phyloP scores from a whole-genome alignment of 345 rosid genomes.

The Turnera subulata region DNA sequence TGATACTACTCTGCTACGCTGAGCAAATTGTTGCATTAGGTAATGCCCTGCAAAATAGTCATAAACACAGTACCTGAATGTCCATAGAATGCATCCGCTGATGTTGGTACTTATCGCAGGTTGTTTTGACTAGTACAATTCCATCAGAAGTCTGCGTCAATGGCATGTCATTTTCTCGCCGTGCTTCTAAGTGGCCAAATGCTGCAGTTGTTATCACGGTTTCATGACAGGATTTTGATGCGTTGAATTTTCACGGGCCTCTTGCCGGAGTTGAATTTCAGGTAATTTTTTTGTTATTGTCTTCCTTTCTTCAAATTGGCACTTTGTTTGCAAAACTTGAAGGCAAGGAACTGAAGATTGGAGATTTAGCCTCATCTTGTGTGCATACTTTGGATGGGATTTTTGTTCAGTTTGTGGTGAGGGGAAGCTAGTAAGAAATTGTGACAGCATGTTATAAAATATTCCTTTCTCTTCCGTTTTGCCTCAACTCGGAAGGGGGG shows the following conservation, averaged over 20 bases:
- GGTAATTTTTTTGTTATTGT: conserved; percentile 39
- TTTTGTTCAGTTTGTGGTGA: too few relatives aligned
- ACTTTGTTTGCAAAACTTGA: too few relatives aligned
- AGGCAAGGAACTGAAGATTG: too few relatives aligned
- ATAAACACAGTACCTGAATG: too few relatives aligned
- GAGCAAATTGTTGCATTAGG: background rate
- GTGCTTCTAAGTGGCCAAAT: conserved; percentile 95
- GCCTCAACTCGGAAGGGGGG: too few relatives aligned
- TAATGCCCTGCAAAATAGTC: too few relatives aligned
- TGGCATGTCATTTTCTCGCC: conserved; percentile 97
- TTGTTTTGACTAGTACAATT: conserved; percentile 82
- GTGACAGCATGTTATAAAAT: too few relatives aligned
- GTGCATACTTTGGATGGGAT: too few relatives aligned
- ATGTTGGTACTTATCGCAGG: conserved; percentile 50
- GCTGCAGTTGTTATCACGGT: conserved; percentile 85
- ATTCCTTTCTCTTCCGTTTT: too few relatives aligned
- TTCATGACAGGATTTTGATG: conserved; percentile 62
- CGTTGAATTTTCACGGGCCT: conserved; percentile 65
- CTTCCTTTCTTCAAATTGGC: background rate
- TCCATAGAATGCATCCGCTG: too few relatives aligned
- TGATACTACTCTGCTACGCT: background rate
- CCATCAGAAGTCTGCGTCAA: conserved; percentile 88
- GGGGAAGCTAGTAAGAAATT: too few relatives aligned
- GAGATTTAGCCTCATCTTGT: too few relatives aligned
- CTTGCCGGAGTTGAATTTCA: conserved; percentile 94